Percentiles rank a stretch among this genome's conserved stretches.
Conservation (phyloP, 75 land plant species). For the Cupressus sempervirens region DNA sequence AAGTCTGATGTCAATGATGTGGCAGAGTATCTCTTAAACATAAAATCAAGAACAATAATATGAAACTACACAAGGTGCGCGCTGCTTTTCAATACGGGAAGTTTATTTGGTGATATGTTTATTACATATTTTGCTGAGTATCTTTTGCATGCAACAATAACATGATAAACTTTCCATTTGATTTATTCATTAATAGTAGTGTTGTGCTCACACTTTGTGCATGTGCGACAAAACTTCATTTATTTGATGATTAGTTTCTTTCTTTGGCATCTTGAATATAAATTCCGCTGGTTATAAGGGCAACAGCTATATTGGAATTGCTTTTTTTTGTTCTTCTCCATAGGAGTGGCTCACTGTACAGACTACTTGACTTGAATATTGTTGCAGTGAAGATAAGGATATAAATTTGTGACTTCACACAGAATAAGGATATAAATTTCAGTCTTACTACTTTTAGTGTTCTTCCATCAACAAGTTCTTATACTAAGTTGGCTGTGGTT, state of each 20-base stretch:
- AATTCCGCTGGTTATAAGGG: not conserved
- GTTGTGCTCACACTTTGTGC: not conserved
- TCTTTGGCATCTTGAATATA: not conserved
- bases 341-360: not conserved
- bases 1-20: too few relatives aligned
- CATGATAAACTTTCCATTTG: not conserved
- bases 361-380: not conserved
- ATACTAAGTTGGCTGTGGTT: not conserved
- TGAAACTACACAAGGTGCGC: too few relatives aligned
- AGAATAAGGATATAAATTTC: not conserved
- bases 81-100: too few relatives aligned
- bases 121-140: too few relatives aligned
- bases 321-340: not conserved
- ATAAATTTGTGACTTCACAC: not conserved
- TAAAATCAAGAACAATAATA: too few relatives aligned
- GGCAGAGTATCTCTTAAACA: too few relatives aligned
- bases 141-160: too few relatives aligned
- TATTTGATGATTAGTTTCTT: not conserved
- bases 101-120: not conserved
- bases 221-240: not conserved
- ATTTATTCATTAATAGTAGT: too few relatives aligned
- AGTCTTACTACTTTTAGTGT: not conserved
- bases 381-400: not conserved
- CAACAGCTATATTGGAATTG: not conserved
- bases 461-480: not conserved